A percentile compares a stretch with the other conserved stretches of the same genome.
Conservation (phyloP, 108 stramenopile species). For the Hondaea fermentalgiana region DNA sequence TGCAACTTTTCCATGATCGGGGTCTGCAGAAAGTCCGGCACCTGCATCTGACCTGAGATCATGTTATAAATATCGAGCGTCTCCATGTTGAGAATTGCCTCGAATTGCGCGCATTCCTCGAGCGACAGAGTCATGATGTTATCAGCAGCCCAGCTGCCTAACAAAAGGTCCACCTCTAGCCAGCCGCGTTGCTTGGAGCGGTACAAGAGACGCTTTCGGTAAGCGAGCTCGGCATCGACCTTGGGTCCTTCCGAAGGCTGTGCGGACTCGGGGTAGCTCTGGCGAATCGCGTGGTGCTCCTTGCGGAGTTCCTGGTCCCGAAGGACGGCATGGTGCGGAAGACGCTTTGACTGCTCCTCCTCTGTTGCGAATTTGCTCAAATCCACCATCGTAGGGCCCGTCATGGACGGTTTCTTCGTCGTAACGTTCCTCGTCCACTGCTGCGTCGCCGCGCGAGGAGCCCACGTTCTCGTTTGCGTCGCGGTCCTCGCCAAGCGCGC, state of each 20-base stretch:
- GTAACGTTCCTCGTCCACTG: too few species aligned
- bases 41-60: constrained; percentile 53
- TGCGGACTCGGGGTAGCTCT: not conserved
- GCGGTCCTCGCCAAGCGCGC: not conserved
- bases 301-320: not conserved
- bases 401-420: not conserved
- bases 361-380: not conserved
- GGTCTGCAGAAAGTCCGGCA: not conserved
- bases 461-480: too few species aligned
- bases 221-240: not conserved
- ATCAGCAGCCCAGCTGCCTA: constrained; percentile 91
- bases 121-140: constrained; percentile 64
- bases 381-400: not conserved
- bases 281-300: not conserved
- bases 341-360: not conserved
- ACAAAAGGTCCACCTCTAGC: constrained; percentile 88
- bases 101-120: constrained; percentile 79
- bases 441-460: too few species aligned
- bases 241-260: not conserved
- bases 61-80: constrained; percentile 99
- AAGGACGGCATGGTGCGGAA: not conserved
- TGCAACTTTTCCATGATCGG: constrained; percentile 19
- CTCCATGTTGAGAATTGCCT: constrained; percentile 89
- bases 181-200: constrained; percentile 96
- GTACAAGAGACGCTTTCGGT: constrained; percentile 80